Evolutionary conservation across 441 rosid species (phyloP).

Genomic region (Aleurites moluccanus): DNA sequence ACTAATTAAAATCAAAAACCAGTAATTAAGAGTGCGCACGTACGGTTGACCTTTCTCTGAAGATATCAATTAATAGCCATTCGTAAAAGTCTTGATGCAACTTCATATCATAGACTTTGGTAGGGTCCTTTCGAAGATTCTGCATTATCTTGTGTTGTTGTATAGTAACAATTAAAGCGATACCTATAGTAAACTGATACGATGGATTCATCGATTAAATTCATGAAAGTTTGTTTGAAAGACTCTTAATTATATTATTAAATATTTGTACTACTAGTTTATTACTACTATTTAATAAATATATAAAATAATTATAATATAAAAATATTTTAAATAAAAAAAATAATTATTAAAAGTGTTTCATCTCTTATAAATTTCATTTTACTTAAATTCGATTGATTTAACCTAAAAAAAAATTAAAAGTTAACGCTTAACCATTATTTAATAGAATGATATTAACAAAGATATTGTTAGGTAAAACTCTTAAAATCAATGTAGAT

Average conservation of each 20-base stretch:
- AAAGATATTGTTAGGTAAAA: too few relatives aligned
- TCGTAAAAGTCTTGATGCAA: conserved; percentile 14
- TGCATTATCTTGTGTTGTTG: conserved; percentile 28
- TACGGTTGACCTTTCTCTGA: conserved; percentile 20
- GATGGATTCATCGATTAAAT: neutral
- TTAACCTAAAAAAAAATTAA: too few relatives aligned
- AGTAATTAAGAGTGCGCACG: neutral
- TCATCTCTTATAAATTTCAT: too few relatives aligned
- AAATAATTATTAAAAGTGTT: too few relatives aligned
- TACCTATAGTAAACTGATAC: neutral
- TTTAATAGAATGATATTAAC: neutral
- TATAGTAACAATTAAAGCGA: neutral
- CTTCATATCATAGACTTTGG: conserved; percentile 15
- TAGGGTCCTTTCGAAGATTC: conserved; percentile 28
- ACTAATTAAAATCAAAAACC: neutral
- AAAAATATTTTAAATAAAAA: too few relatives aligned
- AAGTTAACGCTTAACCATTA: neutral
- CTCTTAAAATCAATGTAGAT: too few relatives aligned
- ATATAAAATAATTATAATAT: too few relatives aligned
- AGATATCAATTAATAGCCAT: conserved; percentile 18
- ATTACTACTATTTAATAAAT: too few relatives aligned
- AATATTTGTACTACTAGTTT: too few relatives aligned
- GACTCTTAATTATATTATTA: neutral
- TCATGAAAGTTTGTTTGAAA: neutral
- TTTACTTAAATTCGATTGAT: too few relatives aligned